Evolutionary conservation across 1,139 yeast species (phyloP), one percentile per base, ranked within the genome.

Genomic region (Yarrowia galli): DNA sequence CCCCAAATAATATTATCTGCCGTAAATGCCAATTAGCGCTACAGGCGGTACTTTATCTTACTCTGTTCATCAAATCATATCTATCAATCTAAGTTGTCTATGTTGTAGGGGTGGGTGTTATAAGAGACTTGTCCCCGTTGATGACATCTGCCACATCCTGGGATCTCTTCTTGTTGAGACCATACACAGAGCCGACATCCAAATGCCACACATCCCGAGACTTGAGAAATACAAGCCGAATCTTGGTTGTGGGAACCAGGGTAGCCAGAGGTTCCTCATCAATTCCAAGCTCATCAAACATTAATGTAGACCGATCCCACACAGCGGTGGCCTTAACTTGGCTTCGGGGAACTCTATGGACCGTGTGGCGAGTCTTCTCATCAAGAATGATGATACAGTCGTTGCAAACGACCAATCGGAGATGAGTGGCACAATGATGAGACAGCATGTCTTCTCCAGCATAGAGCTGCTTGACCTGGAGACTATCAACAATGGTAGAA

Each of bases 301-400:
- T 36, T 7, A 53, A 23, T 5, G 35, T 38, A 4, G 60, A 38
- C 45, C 60, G 10, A 9, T 53, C 60, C 60, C 60, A 53, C 3
- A 53, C 60, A 8, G 35, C 60, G 0, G 60, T 53, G 23, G 60
- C 60, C 35, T 38, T 53, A 5, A 53, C 60, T 38, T 53, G 60
- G 16, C 8, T 23, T 8, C 60, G 20, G 16, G 60, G 60, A 23
- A 38, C 60, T n/a, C 60, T 53, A 23, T 53, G 60, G 22, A 53
- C 60, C 9, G 60, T 53, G 22, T 53, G 60, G 32, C 60, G 45
- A 6, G 60, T 53, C 35, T 36, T 53, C 12, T 53, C 60, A 18
- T 53, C 60, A 2, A 53, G 60, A 38, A 53, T 53, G 35, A 53
- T 53, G 35, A 53, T 53, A 35, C 60, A n/a, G 35, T 53, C 60